Evolutionary conservation across 225 moss, liverwort and hornwort species (phyloP).

Genomic region (Asterella californica): DNA sequence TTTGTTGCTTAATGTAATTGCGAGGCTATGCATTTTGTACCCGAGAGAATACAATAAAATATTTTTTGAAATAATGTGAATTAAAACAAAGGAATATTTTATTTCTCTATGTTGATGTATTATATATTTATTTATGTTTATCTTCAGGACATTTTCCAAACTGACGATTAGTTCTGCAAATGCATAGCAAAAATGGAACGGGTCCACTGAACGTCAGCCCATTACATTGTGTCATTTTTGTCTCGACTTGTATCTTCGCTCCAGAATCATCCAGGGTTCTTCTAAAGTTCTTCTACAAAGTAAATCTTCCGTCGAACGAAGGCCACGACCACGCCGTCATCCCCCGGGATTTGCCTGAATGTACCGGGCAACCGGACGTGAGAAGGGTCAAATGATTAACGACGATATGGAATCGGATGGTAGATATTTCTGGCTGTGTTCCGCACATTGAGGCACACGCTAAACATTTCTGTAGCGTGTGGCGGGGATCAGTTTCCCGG

Average conservation of each 20-base stretch:
- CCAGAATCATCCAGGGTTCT: background rate
- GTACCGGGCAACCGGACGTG: background rate
- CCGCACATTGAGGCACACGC: conserved; percentile 23
- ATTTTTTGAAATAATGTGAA: too few species aligned
- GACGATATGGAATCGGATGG: background rate
- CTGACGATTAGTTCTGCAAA: too few species aligned
- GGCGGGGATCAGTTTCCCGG: background rate
- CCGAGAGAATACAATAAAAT: too few species aligned
- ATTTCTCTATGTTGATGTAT: too few species aligned
- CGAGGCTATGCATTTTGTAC: too few species aligned
- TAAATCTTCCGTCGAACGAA: background rate
- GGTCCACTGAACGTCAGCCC: too few species aligned
- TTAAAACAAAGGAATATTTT: too few species aligned
- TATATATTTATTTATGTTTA: too few species aligned
- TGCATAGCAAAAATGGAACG: too few species aligned
- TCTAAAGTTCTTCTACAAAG: background rate
- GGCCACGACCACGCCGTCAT: background rate
- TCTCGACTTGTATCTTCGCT: background rate
- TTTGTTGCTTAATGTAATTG: too few species aligned
- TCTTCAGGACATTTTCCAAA: too few species aligned
- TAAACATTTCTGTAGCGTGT: conserved; percentile 18
- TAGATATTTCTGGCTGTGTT: background rate
- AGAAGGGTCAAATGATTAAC: background rate
- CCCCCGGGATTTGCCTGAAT: background rate
- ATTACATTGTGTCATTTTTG: background rate